Evolutionary conservation across 306 rosid genomes (phyloP), one percentile per base, ranked within the genome.

Genomic region (Lupinus albus): DNA sequence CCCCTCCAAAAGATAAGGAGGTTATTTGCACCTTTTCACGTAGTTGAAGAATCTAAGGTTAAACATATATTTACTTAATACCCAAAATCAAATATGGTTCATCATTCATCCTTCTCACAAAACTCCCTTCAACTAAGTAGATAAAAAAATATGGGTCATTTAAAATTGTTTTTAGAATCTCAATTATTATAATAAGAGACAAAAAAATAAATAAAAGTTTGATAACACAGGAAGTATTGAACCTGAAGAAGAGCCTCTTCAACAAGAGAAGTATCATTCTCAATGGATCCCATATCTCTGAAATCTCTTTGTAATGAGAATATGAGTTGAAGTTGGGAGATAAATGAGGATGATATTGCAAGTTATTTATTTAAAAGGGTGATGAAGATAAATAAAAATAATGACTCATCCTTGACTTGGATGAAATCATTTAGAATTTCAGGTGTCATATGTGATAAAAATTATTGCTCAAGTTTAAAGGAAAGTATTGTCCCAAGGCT

Each of bases 271-370:
- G 65, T 11, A 35, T 65, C 80, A 21, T 82, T 73, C 15, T 70
- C 80, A 7, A 33, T 2, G 47, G 86, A 74, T 52, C 73, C 93
- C 93, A 47, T 86, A 47, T 86, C 70, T 38, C 70, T n/a, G n/a
- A n/a, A n/a, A n/a, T n/a, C n/a, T n/a, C n/a, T n/a, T n/a, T n/a
- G n/a, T n/a, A n/a, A n/a, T n/a, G n/a, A n/a, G n/a, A n/a, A 33
- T 51, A 50, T 0, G 55, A 50, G 12, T 11, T 30, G 49, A 0
- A 12, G 17, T 8, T n/a, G 28, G 9, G 0, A 32, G 15, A 20
- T 30, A 12, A n/a, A n/a, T n/a, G n/a, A n/a, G n/a, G n/a, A n/a
- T n/a, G n/a, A n/a, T 45, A 6, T 30, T 30, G 62, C 12, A 42
- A 30, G n/a, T n/a, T n/a, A n/a, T 57, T 56, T 56, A 56, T 57